Conservation (phyloP, 148 eudicot species). For the Rhododendron ferrugineum region DNA sequence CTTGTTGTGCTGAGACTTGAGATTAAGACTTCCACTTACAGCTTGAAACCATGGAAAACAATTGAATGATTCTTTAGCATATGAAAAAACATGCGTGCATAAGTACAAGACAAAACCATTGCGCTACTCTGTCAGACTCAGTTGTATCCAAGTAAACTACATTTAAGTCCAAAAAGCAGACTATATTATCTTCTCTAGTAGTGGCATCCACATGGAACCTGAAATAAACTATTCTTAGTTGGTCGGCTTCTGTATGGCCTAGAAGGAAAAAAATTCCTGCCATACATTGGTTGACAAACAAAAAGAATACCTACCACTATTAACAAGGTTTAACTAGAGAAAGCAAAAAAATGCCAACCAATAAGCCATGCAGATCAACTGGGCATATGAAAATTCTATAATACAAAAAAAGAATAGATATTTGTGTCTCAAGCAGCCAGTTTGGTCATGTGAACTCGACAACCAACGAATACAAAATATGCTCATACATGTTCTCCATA, state of each 20-base stretch:
- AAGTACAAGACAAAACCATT: not conserved
- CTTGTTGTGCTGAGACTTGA: not conserved
- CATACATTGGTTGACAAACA: not conserved
- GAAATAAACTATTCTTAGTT: not conserved
- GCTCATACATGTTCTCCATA: not conserved
- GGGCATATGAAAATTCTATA: not conserved
- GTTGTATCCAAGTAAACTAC: not conserved
- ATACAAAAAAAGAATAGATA: not conserved
- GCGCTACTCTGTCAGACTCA: not conserved
- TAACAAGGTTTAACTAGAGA: not conserved
- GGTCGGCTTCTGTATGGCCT: not conserved
- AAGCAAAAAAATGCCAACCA: not conserved
- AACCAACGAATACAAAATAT: not conserved
- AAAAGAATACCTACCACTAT: not conserved
- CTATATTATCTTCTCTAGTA: not conserved
- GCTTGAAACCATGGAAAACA: not conserved
- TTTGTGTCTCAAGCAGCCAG: not conserved
- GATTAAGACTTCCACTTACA: not conserved
- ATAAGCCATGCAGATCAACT: not conserved
- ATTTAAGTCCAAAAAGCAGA: not conserved
- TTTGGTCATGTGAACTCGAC: slow-evolving; percentile 1
- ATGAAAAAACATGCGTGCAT: not conserved
- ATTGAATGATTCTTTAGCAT: not conserved
- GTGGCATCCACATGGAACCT: slow-evolving; percentile 6
- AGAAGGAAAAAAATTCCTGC: not conserved